phyloP scores from a whole-genome alignment of 495 filamentous ascomycete species.

The Aspergillus hancockii region DNA sequence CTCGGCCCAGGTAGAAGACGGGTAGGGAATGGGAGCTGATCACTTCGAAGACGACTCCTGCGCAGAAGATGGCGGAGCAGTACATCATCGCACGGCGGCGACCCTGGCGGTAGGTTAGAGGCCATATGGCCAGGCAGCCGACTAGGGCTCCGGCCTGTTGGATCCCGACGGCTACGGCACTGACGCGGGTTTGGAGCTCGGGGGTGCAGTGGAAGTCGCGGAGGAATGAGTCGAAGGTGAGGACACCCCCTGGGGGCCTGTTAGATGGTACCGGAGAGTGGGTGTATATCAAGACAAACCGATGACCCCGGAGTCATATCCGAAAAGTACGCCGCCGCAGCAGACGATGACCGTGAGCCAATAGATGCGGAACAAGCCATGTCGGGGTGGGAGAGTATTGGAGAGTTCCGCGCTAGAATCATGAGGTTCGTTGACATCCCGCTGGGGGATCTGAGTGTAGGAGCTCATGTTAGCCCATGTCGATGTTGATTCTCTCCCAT shows the following conservation, averaged over 20 bases:
- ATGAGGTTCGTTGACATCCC: neutral
- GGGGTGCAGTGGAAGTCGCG: constrained; percentile 40
- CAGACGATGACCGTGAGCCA: constrained; percentile 53
- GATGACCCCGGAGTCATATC: constrained; percentile 48
- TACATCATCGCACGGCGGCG: constrained; percentile 45
- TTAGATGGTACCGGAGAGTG: neutral
- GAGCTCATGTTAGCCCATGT: constrained; percentile 2
- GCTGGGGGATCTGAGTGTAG: constrained; percentile 8
- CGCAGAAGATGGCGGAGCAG: constrained; percentile 47
- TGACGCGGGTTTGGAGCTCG: constrained; percentile 38
- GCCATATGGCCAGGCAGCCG: constrained; percentile 53
- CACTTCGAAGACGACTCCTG: constrained; percentile 47
- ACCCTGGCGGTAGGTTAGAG: constrained; percentile 45
- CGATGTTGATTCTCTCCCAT: neutral
- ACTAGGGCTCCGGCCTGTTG: constrained; percentile 49
- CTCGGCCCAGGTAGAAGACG: constrained; percentile 47
- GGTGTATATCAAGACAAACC: constrained; percentile 25
- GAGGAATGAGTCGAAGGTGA: constrained; percentile 50
- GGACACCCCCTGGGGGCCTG: constrained; percentile 40
- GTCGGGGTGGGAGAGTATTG: neutral
- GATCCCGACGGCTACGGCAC: constrained; percentile 47
- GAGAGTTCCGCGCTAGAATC: neutral
- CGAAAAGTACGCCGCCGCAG: constrained; percentile 45
- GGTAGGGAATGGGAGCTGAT: constrained; percentile 43
- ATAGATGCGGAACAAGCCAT: constrained; percentile 44